Conservation (phyloP, 306 rosid genomes). For the Castanospermum australe region DNA sequence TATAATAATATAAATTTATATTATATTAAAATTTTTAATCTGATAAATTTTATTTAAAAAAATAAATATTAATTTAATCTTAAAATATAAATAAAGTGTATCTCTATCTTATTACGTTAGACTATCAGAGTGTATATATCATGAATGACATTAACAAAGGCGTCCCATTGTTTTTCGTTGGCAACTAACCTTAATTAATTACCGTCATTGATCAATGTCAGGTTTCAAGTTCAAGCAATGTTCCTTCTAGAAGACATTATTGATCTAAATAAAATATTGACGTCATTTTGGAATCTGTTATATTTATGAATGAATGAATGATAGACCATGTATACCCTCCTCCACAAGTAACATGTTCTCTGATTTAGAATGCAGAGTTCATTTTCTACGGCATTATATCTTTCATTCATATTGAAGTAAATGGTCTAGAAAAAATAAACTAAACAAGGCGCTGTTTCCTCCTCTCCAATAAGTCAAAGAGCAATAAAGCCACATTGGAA, state of each 20-base stretch:
- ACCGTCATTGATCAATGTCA: background rate
- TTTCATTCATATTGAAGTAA: background rate
- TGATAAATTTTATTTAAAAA: no score
- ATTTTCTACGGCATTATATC: slow-evolving; percentile 32
- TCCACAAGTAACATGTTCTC: slow-evolving; percentile 26
- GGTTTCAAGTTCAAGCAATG: slow-evolving; percentile 13
- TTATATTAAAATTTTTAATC: no score
- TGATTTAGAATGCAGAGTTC: background rate
- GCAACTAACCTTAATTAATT: background rate
- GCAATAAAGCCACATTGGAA: slow-evolving; percentile 40
- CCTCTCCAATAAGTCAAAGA: slow-evolving; percentile 35
- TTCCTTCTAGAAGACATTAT: slow-evolving; percentile 37
- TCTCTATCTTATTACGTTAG: no score
- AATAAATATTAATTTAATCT: no score
- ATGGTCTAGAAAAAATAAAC: slow-evolving; percentile 27
- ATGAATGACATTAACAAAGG: background rate
- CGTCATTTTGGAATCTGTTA: background rate
- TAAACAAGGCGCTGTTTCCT: background rate
- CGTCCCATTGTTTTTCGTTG: background rate
- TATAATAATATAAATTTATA: no score
- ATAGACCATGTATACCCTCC: slow-evolving; percentile 11
- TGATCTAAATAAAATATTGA: background rate
- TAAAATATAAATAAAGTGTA: no score
- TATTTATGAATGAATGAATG: background rate
- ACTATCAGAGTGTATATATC: background rate